Base-by-base conservation (phyloP, 495 filamentous ascomycete species). In the Cercophora scortea region DNA sequence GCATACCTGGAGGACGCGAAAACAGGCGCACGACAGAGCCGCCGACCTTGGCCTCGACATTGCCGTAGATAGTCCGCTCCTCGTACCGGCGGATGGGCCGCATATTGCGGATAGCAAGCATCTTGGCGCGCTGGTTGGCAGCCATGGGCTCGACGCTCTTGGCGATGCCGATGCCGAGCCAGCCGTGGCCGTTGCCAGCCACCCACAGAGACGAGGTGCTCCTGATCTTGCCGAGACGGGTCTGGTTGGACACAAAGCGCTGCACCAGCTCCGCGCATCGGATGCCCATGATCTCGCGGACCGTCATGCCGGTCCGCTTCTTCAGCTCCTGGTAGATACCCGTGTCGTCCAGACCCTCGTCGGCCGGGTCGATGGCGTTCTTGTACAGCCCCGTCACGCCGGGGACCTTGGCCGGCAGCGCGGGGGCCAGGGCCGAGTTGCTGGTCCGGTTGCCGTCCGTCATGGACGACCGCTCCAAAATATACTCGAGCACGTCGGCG, bases 181-280 rank as follows among this genome's bases (percentile, higher is more conserved):
- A 74, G 18, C 93, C 93, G 50, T 92, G 78, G 35, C 77, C 74
- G 64, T 96, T 94, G 43, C 93, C 93, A 6, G 89, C 90, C 45
- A 96, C 78, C 6, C 80, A 79, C 41, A 96, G 69, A 54, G 74
- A 68, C 64, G 90, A 93, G 9, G 76, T 53, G 61, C 81, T 83
- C 47, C 70, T 70, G 49, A 97, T 82, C 79, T 96, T 99, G 59
- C 93, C 93, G 69, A 99, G 81, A 73, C 90, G 87, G 32, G 94
- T 97, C 78, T 96, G 90, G 70, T 99, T 99, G 54, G 79, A 72
- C 43, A 99, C 94, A 1, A 64, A 64, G 60, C 90, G 86, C 3
- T 52, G 49, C 17, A 95, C 87, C 25, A 98, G 61, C 11, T 71
- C 69, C 74, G 89, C 93, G 18, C 74, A 66, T 19, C 72, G 69